These are phyloP conservation scores for Eleusine indica DNA, from an alignment of 176 grass and related monocot species.

Conservation along the genomic window DNA sequence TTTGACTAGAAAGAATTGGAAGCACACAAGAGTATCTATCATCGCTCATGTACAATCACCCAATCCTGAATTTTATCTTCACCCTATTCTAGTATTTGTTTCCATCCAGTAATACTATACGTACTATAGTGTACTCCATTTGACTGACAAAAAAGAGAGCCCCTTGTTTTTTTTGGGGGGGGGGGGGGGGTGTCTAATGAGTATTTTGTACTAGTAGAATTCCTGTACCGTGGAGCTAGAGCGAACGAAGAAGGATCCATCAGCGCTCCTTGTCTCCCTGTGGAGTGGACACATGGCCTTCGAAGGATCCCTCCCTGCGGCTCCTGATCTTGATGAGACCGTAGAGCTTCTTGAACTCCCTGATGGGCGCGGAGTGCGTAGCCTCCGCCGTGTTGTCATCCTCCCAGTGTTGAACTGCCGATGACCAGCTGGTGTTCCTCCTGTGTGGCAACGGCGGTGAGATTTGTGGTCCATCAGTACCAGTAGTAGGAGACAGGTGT, in stretches of 20 bases:
- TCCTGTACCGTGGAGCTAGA: no score
- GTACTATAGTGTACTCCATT: no score
- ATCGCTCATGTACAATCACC: not conserved
- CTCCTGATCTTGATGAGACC: slow-evolving; percentile 84
- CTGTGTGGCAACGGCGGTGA: not conserved
- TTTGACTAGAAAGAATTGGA: not conserved
- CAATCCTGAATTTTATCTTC: not conserved
- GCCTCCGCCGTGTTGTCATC: not conserved
- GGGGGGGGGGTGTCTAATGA: no score
- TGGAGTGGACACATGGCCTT: slow-evolving; percentile 17
- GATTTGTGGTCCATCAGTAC: no score
- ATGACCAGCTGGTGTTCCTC: slow-evolving; percentile 41
- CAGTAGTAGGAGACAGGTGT: no score
- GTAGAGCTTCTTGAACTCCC: slow-evolving; percentile 93
- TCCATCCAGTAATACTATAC: no score
- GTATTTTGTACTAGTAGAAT: no score
- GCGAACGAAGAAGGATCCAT: not conserved
- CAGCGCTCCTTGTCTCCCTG: slow-evolving; percentile 52
- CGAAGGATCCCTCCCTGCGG: slow-evolving; percentile 58
- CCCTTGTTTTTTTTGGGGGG: no score
- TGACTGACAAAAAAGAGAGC: no score
- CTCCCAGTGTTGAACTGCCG: slow-evolving; percentile 1
- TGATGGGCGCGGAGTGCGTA: slow-evolving; percentile 42
- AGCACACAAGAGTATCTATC: no score
- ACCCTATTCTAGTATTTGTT: not conserved